These are phyloP conservation scores for Ceratobasidium sp. DNA, from an alignment of 1,284 basidiomycete genomes.

Conservation along the genomic window DNA sequence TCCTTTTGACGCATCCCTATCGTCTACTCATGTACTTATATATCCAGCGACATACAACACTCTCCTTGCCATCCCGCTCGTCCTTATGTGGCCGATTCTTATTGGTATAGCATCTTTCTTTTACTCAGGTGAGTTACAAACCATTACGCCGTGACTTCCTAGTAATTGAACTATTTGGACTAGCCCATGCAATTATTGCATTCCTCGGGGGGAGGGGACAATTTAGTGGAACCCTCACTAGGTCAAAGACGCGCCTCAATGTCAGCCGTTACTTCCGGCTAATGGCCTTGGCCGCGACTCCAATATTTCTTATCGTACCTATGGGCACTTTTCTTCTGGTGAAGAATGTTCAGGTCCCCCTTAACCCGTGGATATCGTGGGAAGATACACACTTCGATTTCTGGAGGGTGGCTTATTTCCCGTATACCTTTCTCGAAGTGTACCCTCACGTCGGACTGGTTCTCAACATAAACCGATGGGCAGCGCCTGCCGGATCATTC, in stretches of 20 bases:
- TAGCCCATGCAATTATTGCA: conserved; percentile 35
- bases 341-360: conserved; percentile 55
- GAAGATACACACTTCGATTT: conserved; percentile 67
- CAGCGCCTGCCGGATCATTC: conserved; percentile 23
- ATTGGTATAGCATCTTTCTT: conserved; percentile 21
- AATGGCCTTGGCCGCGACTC: conserved; percentile 67
- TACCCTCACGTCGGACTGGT: background rate
- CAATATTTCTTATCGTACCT: conserved; percentile 66
- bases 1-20: background rate
- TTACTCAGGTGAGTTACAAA: conserved; percentile 41
- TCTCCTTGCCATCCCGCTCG: background rate
- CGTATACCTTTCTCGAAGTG: conserved; percentile 22
- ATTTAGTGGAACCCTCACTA: conserved; percentile 35
- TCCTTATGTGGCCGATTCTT: conserved; percentile 38
- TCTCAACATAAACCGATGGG: conserved; percentile 38
- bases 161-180: background rate
- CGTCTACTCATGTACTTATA: too few relatives aligned
- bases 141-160: too few relatives aligned
- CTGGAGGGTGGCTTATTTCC: conserved; percentile 57
- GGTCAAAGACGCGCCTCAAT: conserved; percentile 50
- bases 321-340: conserved; percentile 61
- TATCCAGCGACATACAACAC: background rate
- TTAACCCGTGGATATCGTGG: conserved; percentile 68
- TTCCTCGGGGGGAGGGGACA: conserved; percentile 33
- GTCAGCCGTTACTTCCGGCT: conserved; percentile 70